These are phyloP conservation scores for Solanum corneliomulleri DNA, from an alignment of 257 asterid genomes.

Conservation along the genomic window DNA sequence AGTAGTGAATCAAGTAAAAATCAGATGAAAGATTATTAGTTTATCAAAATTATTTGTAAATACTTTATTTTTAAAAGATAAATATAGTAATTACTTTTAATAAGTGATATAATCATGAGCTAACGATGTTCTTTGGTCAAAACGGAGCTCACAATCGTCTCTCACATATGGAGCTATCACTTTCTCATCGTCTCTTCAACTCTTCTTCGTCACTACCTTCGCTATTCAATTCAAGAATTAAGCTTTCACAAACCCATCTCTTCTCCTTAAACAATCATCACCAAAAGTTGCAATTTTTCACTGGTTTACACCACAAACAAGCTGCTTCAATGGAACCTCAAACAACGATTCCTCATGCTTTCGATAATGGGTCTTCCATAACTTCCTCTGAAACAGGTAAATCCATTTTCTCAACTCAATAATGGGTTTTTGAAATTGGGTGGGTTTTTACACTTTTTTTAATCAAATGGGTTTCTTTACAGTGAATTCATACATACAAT, in stretches of 20 bases:
- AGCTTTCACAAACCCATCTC: slow-evolving; percentile 16
- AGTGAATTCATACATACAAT: not conserved
- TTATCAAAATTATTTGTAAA: not conserved
- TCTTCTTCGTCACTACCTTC: slow-evolving; percentile 1
- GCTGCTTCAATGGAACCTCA: slow-evolving; percentile 26
- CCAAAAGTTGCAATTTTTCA: slow-evolving; percentile 14
- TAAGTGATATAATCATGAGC: not conserved
- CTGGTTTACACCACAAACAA: not conserved
- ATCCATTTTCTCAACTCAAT: not conserved
- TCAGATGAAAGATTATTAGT: no score
- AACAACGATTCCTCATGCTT: slow-evolving; percentile 13
- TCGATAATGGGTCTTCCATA: slow-evolving; percentile 42
- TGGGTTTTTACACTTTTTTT: not conserved
- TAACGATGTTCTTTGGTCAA: not conserved
- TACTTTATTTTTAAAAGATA: no score
- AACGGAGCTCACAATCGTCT: not conserved
- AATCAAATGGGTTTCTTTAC: not conserved
- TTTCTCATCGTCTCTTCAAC: slow-evolving; percentile 8
- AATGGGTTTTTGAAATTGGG: not conserved
- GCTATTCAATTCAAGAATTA: slow-evolving; percentile 2
- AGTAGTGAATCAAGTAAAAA: not conserved
- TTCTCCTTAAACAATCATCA: slow-evolving; percentile 21
- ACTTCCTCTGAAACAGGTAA: slow-evolving; percentile 29
- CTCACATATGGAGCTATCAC: slow-evolving; percentile 40
- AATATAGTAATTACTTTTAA: no score